Percentiles rank a stretch among this genome's conserved stretches.
Evolutionary conservation across 2,329 filamentous ascomycete genomes (phyloP).

Genomic region (Penicillium sp.): DNA sequence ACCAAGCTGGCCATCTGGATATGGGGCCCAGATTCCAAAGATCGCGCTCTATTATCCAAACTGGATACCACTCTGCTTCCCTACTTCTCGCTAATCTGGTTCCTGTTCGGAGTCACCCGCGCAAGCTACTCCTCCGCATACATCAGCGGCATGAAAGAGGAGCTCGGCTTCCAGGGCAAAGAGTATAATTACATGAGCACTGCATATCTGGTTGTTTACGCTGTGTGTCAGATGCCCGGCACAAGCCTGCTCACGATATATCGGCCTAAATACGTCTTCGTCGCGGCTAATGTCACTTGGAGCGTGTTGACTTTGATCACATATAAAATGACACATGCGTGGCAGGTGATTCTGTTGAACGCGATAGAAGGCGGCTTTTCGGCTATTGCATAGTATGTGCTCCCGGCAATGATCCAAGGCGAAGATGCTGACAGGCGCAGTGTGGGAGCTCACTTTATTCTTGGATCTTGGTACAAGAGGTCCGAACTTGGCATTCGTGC

Average conservation of each 20-base stretch:
- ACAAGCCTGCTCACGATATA: constrained; percentile 43
- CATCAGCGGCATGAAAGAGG: constrained; percentile 47
- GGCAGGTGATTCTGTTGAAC: constrained; percentile 49
- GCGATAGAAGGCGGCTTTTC: constrained; percentile 50
- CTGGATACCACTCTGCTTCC: constrained; percentile 46
- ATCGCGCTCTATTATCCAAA: constrained; percentile 35
- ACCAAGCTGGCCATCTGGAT: constrained; percentile 15
- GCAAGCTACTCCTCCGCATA: constrained; percentile 48
- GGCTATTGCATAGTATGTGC: constrained; percentile 45
- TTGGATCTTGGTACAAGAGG: constrained; percentile 49
- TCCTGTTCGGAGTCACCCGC: constrained; percentile 50
- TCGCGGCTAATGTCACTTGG: constrained; percentile 48
- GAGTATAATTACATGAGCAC: constrained; percentile 47
- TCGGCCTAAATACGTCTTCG: constrained; percentile 47
- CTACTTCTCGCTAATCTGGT: constrained; percentile 53
- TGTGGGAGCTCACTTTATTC: constrained; percentile 49
- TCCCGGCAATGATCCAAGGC: neutral
- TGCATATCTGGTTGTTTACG: constrained; percentile 43
- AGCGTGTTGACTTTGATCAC: constrained; percentile 49
- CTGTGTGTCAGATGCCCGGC: constrained; percentile 49
- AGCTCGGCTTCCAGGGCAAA: constrained; percentile 41
- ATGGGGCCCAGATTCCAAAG: constrained; percentile 15
- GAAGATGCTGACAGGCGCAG: constrained; percentile 17
- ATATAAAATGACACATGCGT: constrained; percentile 45
- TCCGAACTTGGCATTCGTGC: constrained; percentile 44